Percentiles rank a stretch among this genome's conserved stretches.
These are phyloP conservation scores for Phytophthora pistaciae DNA, from an alignment of 352 stramenopile genomes.

Conservation along the genomic window DNA sequence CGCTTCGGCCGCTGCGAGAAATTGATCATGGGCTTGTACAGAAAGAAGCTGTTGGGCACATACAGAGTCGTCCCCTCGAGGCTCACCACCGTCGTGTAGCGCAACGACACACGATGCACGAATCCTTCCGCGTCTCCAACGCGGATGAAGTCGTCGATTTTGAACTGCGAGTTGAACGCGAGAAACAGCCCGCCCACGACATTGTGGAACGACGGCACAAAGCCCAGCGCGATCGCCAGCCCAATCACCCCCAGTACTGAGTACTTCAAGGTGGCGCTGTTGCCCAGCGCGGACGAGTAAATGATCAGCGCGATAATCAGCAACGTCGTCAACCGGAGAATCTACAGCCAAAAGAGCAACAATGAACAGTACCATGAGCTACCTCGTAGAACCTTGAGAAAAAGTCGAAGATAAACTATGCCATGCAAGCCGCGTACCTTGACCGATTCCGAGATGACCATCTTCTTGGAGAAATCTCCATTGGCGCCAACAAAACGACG, in stretches of 20 bases:
- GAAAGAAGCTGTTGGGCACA: slow-evolving; percentile 89
- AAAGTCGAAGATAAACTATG: background rate
- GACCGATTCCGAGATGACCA: slow-evolving; percentile 91
- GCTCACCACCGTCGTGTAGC: slow-evolving; percentile 88
- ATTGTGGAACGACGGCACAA: slow-evolving; percentile 90
- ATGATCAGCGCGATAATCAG: slow-evolving; percentile 88
- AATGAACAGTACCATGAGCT: background rate
- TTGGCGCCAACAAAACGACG: slow-evolving; percentile 82
- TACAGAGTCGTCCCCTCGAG: slow-evolving; percentile 84
- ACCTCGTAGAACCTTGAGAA: background rate
- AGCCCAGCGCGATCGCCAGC: slow-evolving; percentile 84
- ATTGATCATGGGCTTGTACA: slow-evolving; percentile 93
- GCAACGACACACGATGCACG: slow-evolving; percentile 84
- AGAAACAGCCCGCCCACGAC: slow-evolving; percentile 87
- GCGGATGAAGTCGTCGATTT: slow-evolving; percentile 89
- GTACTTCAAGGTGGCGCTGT: slow-evolving; percentile 82
- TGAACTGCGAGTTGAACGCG: slow-evolving; percentile 91
- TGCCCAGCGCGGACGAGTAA: slow-evolving; percentile 80
- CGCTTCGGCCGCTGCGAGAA: slow-evolving; percentile 87
- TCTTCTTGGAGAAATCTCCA: slow-evolving; percentile 87
- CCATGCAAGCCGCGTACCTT: slow-evolving; percentile 49
- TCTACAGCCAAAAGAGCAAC: slow-evolving; percentile 38
- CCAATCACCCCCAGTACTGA: slow-evolving; percentile 87
- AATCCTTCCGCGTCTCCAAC: slow-evolving; percentile 81
- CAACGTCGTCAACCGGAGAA: slow-evolving; percentile 79